Percentiles rank a stretch among this genome's conserved stretches.
phyloP scores from a whole-genome alignment of 805 yeast genomes.

The Ogataea nakhonphanomensis region DNA sequence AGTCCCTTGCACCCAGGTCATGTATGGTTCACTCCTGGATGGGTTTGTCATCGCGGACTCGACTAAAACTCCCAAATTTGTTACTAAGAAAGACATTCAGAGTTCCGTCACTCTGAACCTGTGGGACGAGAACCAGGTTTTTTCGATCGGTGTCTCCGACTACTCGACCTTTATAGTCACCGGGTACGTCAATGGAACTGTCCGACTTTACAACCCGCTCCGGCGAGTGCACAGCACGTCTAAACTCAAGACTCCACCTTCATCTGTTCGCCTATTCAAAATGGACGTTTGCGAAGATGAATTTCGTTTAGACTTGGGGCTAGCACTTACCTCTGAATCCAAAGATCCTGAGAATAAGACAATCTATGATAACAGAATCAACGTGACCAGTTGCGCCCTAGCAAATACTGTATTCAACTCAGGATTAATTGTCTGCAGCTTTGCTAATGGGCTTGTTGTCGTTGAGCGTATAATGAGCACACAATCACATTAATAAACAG shows the following conservation, averaged over 20 bases:
- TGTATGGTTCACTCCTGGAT: constrained; percentile 23
- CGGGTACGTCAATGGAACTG: constrained; percentile 19
- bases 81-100: constrained; percentile 21
- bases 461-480: constrained; percentile 26
- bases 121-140: constrained; percentile 20
- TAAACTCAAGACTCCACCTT: constrained; percentile 10
- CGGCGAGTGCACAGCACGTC: constrained; percentile 13
- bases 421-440: constrained; percentile 23
- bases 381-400: constrained; percentile 20
- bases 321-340: constrained; percentile 11
- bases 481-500: constrained; percentile 46
- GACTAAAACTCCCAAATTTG: constrained; percentile 15
- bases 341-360: constrained; percentile 9
- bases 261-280: constrained; percentile 23
- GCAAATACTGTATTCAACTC: constrained; percentile 17
- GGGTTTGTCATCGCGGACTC: constrained; percentile 21
- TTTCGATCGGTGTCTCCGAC: constrained; percentile 14
- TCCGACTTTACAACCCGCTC: constrained; percentile 18
- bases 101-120: constrained; percentile 6
- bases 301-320: constrained; percentile 24
- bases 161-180: constrained; percentile 17
- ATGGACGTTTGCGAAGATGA: constrained; percentile 19
- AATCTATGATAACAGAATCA: constrained; percentile 17
- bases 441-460: constrained; percentile 30
- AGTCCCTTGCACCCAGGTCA: constrained; percentile 13